Conservation (phyloP, 805 yeast genomes). For the Lipomyces yamanashiensis region DNA sequence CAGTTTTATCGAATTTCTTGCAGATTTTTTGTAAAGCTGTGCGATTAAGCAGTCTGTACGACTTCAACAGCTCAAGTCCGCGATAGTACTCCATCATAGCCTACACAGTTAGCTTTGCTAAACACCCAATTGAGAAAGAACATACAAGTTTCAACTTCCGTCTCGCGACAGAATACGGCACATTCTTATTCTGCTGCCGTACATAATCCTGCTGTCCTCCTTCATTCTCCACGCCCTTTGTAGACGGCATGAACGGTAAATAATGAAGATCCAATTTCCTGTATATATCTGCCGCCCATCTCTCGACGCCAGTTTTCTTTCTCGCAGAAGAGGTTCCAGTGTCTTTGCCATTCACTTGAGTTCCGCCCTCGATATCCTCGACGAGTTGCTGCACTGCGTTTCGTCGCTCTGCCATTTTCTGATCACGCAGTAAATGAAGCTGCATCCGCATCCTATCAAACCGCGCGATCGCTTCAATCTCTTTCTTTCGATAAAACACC, state of each 20-base stretch:
- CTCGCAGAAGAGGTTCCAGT: neutral
- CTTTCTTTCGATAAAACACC: constrained; percentile 62
- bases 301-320: neutral
- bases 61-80: constrained; percentile 68
- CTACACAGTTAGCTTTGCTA: constrained; percentile 46
- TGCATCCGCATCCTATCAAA: constrained; percentile 78
- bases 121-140: too few relatives aligned
- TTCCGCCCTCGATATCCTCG: neutral
- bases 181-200: constrained; percentile 14
- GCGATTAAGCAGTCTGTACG: constrained; percentile 75
- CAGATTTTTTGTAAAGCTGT: constrained; percentile 89
- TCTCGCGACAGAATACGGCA: constrained; percentile 30
- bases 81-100: constrained; percentile 77
- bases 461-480: constrained; percentile 67
- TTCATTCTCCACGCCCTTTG: neutral
- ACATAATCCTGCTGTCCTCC: constrained; percentile 23
- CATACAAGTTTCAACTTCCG: constrained; percentile 32
- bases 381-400: constrained; percentile 1
- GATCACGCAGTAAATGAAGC: constrained; percentile 64
- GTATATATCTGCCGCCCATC: constrained; percentile 18
- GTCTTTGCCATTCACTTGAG: neutral
- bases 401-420: constrained; percentile 44
- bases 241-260: constrained; percentile 23
- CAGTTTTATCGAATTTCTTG: constrained; percentile 86
- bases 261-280: constrained; percentile 34